phyloP scores from a whole-genome alignment of 805 yeast species.

The Kluyveromyces siamensis region DNA sequence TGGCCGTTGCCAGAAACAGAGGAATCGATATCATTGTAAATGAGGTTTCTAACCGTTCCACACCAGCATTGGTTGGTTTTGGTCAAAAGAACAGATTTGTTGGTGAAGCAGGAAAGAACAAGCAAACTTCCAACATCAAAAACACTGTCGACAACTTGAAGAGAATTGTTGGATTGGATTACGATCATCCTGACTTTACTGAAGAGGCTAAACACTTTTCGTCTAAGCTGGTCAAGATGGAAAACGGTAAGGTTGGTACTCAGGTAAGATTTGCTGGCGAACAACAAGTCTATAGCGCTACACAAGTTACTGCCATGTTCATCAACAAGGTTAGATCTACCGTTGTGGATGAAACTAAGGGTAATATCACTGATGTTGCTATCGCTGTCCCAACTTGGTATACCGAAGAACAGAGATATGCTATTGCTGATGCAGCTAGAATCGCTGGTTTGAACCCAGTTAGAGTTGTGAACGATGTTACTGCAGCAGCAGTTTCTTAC shows the following conservation, averaged over 20 bases:
- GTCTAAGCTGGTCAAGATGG: constrained; percentile 57
- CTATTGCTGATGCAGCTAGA: constrained; percentile 87
- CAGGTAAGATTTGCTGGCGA: constrained; percentile 80
- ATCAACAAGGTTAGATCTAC: constrained; percentile 81
- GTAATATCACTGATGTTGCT: constrained; percentile 74
- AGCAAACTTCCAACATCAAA: constrained; percentile 92
- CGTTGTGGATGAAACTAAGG: constrained; percentile 71
- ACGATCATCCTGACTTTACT: constrained; percentile 67
- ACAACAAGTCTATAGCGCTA: constrained; percentile 68
- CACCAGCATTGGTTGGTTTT: constrained; percentile 89
- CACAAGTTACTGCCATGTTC: constrained; percentile 93
- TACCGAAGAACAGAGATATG: constrained; percentile 93
- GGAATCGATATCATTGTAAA: constrained; percentile 97
- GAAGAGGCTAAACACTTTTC: constrained; percentile 69
- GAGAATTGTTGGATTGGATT: constrained; percentile 78
- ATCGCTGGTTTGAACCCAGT: constrained; percentile 98
- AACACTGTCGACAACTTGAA: constrained; percentile 93
- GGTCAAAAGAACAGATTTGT: constrained; percentile 82
- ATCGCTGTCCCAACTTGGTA: constrained; percentile 97
- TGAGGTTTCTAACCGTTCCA: constrained; percentile 95
- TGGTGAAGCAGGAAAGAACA: constrained; percentile 94
- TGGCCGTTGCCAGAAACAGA: constrained; percentile 96
- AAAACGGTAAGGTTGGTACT: constrained; percentile 71
- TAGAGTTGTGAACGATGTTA: constrained; percentile 92
- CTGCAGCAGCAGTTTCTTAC: constrained; percentile 98